A percentile compares a stretch with the other conserved stretches of the same genome.
phyloP scores from a whole-genome alignment of 202 grass and related monocot genomes.

The Setaria viridis region DNA sequence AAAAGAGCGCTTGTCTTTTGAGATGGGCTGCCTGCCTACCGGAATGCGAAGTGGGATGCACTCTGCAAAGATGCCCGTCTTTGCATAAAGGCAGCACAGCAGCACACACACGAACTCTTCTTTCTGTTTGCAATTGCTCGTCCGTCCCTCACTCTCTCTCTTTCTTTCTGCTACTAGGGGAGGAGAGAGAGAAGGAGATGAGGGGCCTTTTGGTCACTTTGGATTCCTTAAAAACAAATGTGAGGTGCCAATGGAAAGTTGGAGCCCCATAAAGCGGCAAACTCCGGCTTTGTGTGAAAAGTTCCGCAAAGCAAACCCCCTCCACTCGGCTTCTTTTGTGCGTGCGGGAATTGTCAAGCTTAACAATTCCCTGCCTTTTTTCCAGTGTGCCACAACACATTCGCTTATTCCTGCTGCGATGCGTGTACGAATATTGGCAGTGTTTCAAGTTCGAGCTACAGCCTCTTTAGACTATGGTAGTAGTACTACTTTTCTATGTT shows the following conservation, averaged over 20 bases:
- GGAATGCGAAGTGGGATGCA: slow-evolving; percentile 68
- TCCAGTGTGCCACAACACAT: slow-evolving; percentile 40
- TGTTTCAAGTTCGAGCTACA: slow-evolving; percentile 38
- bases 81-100: slow-evolving; percentile 43
- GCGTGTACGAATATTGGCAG: slow-evolving; percentile 31
- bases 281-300: slow-evolving; percentile 66
- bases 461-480: not conserved
- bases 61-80: slow-evolving; percentile 64
- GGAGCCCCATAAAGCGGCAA: slow-evolving; percentile 60
- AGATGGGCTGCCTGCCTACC: slow-evolving; percentile 41
- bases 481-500: slow-evolving; percentile 23
- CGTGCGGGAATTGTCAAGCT: slow-evolving; percentile 38
- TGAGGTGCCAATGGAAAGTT: slow-evolving; percentile 60
- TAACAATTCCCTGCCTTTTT: slow-evolving; percentile 41
- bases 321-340: not conserved
- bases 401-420: slow-evolving; percentile 20
- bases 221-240: slow-evolving; percentile 68
- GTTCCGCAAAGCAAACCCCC: slow-evolving; percentile 42
- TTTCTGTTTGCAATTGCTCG: slow-evolving; percentile 38
- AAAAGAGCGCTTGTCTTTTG: slow-evolving; percentile 67
- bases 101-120: slow-evolving; percentile 20
- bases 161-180: not conserved
- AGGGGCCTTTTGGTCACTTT: slow-evolving; percentile 29
- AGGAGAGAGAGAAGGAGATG: not conserved
- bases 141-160: not conserved